phyloP scores from a whole-genome alignment of 192 early-diverging fungal genomes.

The Thoreauomyces humboldtii region DNA sequence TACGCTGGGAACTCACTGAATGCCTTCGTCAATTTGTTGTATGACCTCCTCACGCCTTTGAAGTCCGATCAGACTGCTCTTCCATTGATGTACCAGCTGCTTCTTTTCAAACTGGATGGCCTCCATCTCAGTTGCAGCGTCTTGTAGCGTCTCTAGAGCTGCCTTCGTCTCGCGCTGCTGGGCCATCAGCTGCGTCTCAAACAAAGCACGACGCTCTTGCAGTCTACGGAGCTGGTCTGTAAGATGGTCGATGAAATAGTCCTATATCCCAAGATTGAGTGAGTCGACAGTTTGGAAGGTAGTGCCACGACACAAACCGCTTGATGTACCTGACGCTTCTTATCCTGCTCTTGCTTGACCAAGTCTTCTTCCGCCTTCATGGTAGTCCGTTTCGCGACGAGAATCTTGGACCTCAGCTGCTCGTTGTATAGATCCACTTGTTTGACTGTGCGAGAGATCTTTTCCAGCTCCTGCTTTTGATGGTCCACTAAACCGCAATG shows the following conservation, averaged over 20 bases:
- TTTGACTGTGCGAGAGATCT: conserved; percentile 53
- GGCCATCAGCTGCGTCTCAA: conserved; percentile 52
- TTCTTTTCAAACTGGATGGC: conserved; percentile 65
- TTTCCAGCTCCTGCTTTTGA: conserved; percentile 59
- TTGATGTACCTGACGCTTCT: conserved; percentile 57
- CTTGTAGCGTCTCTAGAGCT: conserved; percentile 56
- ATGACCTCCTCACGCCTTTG: conserved; percentile 55
- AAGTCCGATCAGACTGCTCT: conserved; percentile 53
- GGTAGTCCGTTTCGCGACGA: conserved; percentile 56
- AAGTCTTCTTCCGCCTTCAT: conserved; percentile 65
- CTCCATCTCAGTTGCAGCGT: conserved; percentile 62
- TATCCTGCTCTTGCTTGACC: conserved; percentile 55
- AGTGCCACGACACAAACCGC: no score
- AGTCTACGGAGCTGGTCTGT: conserved; percentile 52
- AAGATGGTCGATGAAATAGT: conserved; percentile 60
- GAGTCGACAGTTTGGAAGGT: no score
- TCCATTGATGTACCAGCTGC: conserved; percentile 62
- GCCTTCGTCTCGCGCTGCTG: conserved; percentile 59
- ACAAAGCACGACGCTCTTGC: conserved; percentile 53
- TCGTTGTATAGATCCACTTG: conserved; percentile 64
- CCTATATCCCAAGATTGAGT: conserved; percentile 30
- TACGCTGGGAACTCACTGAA: conserved; percentile 28
- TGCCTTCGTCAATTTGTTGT: conserved; percentile 39
- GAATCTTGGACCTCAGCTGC: conserved; percentile 51
- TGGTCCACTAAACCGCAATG: conserved; percentile 40